These are phyloP conservation scores for Apocynum venetum DNA, from an alignment of 257 asterid species.

Conservation along the genomic window DNA sequence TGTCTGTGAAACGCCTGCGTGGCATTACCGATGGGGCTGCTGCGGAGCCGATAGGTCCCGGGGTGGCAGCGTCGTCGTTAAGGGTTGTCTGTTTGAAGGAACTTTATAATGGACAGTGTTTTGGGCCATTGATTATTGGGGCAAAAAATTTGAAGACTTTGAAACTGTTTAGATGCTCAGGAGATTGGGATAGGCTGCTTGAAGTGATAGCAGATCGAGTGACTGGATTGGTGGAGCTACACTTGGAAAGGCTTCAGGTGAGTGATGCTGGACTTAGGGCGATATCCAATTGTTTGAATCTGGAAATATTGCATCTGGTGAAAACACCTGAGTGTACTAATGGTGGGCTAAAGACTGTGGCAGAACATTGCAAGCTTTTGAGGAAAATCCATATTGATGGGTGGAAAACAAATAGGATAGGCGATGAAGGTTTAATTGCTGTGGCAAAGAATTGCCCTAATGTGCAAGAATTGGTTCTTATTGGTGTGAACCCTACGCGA, in stretches of 20 bases:
- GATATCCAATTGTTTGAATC: constrained; percentile 45
- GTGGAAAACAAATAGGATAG: constrained; percentile 77
- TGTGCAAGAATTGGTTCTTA: constrained; percentile 75
- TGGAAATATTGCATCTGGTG: constrained; percentile 80
- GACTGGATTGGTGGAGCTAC: constrained; percentile 54
- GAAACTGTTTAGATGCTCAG: constrained; percentile 78
- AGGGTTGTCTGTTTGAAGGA: constrained; percentile 67
- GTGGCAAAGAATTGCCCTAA: constrained; percentile 63
- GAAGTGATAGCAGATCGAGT: constrained; percentile 44
- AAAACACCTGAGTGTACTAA: constrained; percentile 80
- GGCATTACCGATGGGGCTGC: constrained; percentile 60
- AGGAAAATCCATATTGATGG: constrained; percentile 85
- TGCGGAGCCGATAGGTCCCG: constrained; percentile 53
- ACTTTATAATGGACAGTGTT: constrained; percentile 75
- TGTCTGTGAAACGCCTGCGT: constrained; percentile 69
- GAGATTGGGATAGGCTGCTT: constrained; percentile 81
- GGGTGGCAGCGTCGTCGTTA: constrained; percentile 47
- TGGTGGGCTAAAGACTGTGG: constrained; percentile 52
- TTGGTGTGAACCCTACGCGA: constrained; percentile 71
- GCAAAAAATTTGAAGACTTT: constrained; percentile 56
- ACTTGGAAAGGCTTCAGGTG: constrained; percentile 77
- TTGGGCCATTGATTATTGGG: constrained; percentile 65
- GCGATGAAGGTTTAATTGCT: constrained; percentile 77
- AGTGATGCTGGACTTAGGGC: constrained; percentile 61
- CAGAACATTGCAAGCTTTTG: constrained; percentile 62